Evolutionary conservation across 2,329 filamentous ascomycete species (phyloP), one percentile per base, ranked within the genome.

Genomic region (Colletotrichum liaoningense): DNA sequence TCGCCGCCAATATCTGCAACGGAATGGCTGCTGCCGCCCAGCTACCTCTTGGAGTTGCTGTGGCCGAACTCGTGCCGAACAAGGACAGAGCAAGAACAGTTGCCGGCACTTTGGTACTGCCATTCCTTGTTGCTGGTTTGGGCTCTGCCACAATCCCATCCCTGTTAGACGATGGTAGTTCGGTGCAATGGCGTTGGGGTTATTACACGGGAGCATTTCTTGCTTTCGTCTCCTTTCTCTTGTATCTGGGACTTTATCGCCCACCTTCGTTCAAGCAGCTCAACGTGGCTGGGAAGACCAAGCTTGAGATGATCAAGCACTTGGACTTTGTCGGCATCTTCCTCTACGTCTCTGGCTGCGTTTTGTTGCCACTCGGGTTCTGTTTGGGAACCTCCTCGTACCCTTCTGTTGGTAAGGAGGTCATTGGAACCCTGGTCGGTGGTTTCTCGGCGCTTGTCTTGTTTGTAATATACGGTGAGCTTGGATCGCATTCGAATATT

Each of bases 171-270:
- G 80, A 85, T 62, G 87, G 86, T 1, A 77, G 16, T 6, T 14
- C 75, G 4, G 77, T 81, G 4, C 78, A 80, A 22, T 89, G 87
- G 87, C 81, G 87, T 54, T 88, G 86, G 85, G 83, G 79, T 68
- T 89, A 86, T 77, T 88, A 86, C 75, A 76, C 89, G 4, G 84
- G 83, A 69, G 84, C 86, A 75, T 85, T 87, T 65, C 79, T 85
- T 68, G 82, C 80, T 46, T 80, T 79, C n/a, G 70, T 86, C 26
- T 79, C 83, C 12, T 75, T 85, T 2, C 76, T 81, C 1, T 80
- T 86, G 7, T 87, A 84, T 69, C 79, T 79, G 42, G 80, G 86
- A 74, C 84, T 86, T 68, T 88, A 88, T 78, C 83, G 84, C 74
- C 87, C 86, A 28, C 86, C 87, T 0, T 83, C 81, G 8, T 87